phyloP scores from a whole-genome alignment of 495 filamentous ascomycete genomes.

The Penicillium turbatum region DNA sequence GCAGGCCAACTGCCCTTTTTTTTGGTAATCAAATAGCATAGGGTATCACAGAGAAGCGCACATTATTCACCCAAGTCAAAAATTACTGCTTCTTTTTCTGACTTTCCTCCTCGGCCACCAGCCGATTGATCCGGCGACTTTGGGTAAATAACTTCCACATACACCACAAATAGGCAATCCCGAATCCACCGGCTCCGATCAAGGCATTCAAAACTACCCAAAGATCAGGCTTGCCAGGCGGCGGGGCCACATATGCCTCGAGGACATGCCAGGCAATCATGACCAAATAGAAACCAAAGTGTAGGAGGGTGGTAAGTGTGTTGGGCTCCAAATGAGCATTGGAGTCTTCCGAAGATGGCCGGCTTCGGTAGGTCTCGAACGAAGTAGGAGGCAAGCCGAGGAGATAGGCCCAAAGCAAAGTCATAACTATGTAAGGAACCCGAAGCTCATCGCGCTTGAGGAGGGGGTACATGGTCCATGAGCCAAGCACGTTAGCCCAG shows the following conservation, averaged over 20 bases:
- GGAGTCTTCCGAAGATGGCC: constrained; percentile 35
- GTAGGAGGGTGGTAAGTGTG: constrained; percentile 59
- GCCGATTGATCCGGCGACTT: constrained; percentile 38
- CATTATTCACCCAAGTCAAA: constrained; percentile 5
- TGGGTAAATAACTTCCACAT: constrained; percentile 64
- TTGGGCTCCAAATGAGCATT: constrained; percentile 40
- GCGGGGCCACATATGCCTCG: constrained; percentile 63
- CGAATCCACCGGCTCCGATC: constrained; percentile 79
- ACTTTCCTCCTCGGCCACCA: constrained; percentile 23
- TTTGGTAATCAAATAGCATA: constrained; percentile 13
- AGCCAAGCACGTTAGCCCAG: constrained; percentile 84
- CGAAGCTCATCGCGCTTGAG: constrained; percentile 77
- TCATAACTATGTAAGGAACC: constrained; percentile 79
- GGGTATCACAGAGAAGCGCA: constrained; percentile 32
- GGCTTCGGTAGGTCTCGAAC: constrained; percentile 55
- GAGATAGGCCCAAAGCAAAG: constrained; percentile 83
- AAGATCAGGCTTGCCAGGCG: constrained; percentile 76
- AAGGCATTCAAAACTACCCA: constrained; percentile 90
- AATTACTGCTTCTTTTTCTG: constrained; percentile 42
- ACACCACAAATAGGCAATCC: constrained; percentile 87
- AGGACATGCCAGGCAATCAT: constrained; percentile 78
- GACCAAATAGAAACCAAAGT: constrained; percentile 66
- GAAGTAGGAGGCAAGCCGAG: constrained; percentile 79
- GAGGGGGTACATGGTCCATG: constrained; percentile 92
- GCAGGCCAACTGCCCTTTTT: not conserved